Conservation (phyloP, 2,329 filamentous ascomycete genomes). For the Ophiostoma sp. region DNA sequence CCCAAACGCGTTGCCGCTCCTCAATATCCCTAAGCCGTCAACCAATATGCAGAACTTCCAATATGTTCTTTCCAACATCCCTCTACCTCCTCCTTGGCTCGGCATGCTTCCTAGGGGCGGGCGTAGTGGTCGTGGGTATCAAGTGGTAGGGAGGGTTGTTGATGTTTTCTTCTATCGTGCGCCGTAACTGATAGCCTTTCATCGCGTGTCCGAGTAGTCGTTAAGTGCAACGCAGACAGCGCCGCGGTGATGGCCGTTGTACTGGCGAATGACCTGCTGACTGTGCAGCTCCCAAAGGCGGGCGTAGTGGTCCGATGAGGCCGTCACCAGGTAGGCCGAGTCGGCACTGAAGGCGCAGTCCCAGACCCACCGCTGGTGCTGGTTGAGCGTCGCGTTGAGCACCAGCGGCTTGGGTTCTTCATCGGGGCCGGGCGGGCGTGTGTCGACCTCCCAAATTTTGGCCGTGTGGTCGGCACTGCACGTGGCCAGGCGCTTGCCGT, state of each 20-base stretch:
- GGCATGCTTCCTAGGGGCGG: not conserved
- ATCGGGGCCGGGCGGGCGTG: constrained; percentile 50
- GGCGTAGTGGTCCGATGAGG: constrained; percentile 91
- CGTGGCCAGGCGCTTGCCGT: constrained; percentile 90
- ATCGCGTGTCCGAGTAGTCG: constrained; percentile 68
- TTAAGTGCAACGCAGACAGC: constrained; percentile 92
- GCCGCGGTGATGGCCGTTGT: constrained; percentile 90
- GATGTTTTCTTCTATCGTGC: not conserved
- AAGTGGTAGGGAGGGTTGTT: not conserved
- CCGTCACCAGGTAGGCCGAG: constrained; percentile 88
- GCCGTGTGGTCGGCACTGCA: constrained; percentile 92
- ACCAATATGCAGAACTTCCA: not conserved
- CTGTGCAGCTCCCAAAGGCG: constrained; percentile 85
- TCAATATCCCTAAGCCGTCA: not conserved
- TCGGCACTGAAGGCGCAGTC: constrained; percentile 95
- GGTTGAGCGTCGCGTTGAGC: constrained; percentile 81
- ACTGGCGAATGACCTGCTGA: constrained; percentile 89
- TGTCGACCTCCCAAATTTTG: constrained; percentile 93
- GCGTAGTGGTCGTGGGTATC: constrained; percentile 10
- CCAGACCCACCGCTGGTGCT: constrained; percentile 96
- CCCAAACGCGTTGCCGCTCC: not conserved
- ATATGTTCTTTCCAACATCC: not conserved
- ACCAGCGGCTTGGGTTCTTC: constrained; percentile 63
- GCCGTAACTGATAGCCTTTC: constrained; percentile 18
- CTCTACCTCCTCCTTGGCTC: not conserved